Percentiles rank a stretch among this genome's conserved stretches.
Evolutionary conservation across 2,329 filamentous ascomycete genomes (phyloP).

Genomic region (Colletotrichum sp.): DNA sequence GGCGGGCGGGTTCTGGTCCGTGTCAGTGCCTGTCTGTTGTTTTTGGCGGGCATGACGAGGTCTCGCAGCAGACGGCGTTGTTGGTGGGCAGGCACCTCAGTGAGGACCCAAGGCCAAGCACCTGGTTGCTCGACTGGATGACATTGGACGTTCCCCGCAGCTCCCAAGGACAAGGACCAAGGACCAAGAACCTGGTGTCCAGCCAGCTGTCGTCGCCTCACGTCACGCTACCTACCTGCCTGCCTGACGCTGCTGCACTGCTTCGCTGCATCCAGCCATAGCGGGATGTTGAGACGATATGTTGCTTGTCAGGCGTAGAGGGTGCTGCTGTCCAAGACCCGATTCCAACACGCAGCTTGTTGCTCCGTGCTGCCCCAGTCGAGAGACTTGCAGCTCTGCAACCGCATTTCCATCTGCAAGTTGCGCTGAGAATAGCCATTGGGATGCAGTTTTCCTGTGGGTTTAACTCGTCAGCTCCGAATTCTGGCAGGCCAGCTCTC

Average conservation of each 20-base stretch:
- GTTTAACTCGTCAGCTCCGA: neutral
- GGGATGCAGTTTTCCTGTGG: neutral
- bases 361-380: conserved; percentile 3
- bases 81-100: neutral
- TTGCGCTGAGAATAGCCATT: neutral
- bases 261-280: neutral
- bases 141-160: neutral
- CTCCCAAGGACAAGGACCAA: neutral
- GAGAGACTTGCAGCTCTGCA: neutral
- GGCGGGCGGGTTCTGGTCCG: neutral
- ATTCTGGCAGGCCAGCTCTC: neutral
- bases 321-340: neutral
- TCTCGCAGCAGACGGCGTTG: neutral
- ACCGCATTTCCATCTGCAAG: neutral
- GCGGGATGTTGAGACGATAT: neutral
- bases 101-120: neutral
- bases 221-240: neutral
- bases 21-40: neutral
- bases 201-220: neutral
- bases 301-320: neutral
- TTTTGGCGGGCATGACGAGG: neutral
- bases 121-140: neutral
- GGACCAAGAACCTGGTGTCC: neutral
- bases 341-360: conserved; percentile 8
- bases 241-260: neutral